Evolutionary conservation across 164 flowering plant genomes (phyloP), one percentile per base, ranked within the genome.

Genomic region (Stephania japonica): DNA sequence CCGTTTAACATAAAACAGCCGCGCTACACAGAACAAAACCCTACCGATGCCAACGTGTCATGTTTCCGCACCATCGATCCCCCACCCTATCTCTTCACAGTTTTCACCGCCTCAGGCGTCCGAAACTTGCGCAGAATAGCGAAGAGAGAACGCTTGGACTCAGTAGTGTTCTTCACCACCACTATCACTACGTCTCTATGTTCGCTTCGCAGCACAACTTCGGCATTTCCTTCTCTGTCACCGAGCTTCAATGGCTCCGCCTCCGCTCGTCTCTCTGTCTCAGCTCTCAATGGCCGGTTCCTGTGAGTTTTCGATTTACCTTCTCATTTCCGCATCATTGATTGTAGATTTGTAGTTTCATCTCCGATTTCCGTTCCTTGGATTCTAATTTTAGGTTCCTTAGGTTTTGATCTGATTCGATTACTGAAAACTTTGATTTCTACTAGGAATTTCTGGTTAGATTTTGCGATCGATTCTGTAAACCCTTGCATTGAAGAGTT

Each of bases 281-380:
- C 76, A 6, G 72, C 78, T 2, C 21, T n/a, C n/a, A 80, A 77
- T n/a, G 65, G 70, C 32, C 78, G 4, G 76, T 75, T 0, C 80
- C 84, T 74, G 84, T 83, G 4, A 2, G 85, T 75, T 47, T 0
- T 38, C 75, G 38, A 32, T 32, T 32, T 4, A 4, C 38, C 0
- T 32, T 32, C 38, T 32, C 38, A 32, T 32, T 32, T 32, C 38
- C 38, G 38, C 38, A 32, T 32, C 38, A 32, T 32, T 4, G 38
- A 32, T 32, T 32, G 4, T 32, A 32, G 38, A 32, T 32, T 32
- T 32, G 38, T 32, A 32, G 38, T 32, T 32, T 32, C 38, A 4
- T 32, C 3, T 4, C 2, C 38, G 38, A 32, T 32, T 32, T 32
- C 38, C 38, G 38, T 32, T 32, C 38, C 38, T 32, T 0, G 38